Evolutionary conservation across 257 asterid genomes (phyloP), one percentile per base, ranked within the genome.

Genomic region (Ajuga chamaepitys): DNA sequence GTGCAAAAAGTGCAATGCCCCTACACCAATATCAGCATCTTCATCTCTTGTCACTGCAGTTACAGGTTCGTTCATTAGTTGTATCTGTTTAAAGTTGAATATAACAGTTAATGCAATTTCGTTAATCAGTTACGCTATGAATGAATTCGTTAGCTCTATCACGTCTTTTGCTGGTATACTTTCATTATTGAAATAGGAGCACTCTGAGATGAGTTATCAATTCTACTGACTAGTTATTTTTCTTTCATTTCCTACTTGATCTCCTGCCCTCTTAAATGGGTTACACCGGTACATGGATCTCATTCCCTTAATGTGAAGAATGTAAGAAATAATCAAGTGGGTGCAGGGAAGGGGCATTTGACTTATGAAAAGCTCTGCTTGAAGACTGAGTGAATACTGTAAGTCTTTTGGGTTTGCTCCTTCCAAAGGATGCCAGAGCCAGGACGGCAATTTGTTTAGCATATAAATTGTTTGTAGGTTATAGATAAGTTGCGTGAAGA

Each of bases 1-100:
- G 96, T 91, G 96, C 80, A 91, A 88, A 81, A 86, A 86, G 70
- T 91, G 98, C 84, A 80, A 75, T 79, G 81, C 88, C 67, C 75
- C 85, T 55, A 66, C 76, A 68, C 82, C 87, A 42, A 74, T 71
- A 47, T 77, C 77, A 67, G 73, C 80, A 67, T 66, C 89, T 35
- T 66, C 84, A 67, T 81, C 98, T 81, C 72, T 91, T 25, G 73
- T 60, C 59, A 77, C 91, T 54, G 77, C 80, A 45, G 70, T 70
- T 62, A 57, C 94, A 82, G 89, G 96, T 85, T 66, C 55, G 86
- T 77, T 24, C 62, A 54, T 62, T 63, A 18, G 9, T 68, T 76
- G 5, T 30, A 37, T 70, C 47, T 35, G 26, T 62, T 63, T 42
- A 32, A 50, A 63, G 17, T 66, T 11, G 5, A 9, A 50, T 20